Evolutionary conservation across 1,284 basidiomycete genomes (phyloP), one percentile per base, ranked within the genome.

Genomic region (Cystobasidiaceae sp.): DNA sequence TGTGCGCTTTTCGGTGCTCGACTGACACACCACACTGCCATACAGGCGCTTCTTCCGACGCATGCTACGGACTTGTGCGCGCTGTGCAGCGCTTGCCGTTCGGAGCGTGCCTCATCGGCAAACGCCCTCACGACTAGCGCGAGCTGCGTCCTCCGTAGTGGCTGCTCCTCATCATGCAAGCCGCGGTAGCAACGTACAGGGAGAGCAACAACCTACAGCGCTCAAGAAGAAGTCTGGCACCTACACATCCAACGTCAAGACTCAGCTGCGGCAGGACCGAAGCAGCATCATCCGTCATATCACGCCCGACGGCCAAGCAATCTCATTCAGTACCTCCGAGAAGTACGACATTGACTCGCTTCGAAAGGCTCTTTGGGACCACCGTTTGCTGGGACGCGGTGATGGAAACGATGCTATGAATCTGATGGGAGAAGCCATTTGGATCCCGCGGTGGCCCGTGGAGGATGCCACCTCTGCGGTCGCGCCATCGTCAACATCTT

Each of bases 371-470:
- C 57, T 74, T 0, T 54, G 70, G 44, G 51, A 62, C 2, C 58
- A 66, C 27, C 67, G 69, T 6, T 52, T 73, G 15, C 56, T 74
- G 30, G 62, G 62, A 2, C 32, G 51, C 28, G 62, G 62, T 8
- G 48, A 68, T 21, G 52, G 48, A 7, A 19, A 34, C n/a, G 61
- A 63, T 48, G 73, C 73, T 4, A 67, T 73, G 56, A 74, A 74
- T 46, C 67, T 74, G 32, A 54, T 72, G 51, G 73, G 73, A 21
- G 72, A 73, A 51, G 72, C 72, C 17, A 67, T 74, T 30, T 68
- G 70, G 56, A 44, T 74, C 5, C 73, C 73, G 0, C 30, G 57
- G 2, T 72, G 73, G 72, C 66, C 69, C 0, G 68, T 71, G 9
- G 54, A 56, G 39, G 37, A 43, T 23, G n/a, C n/a, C n/a, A n/a